Conservation (phyloP, 129 eudicot genomes). For the Flaveria brownii region DNA sequence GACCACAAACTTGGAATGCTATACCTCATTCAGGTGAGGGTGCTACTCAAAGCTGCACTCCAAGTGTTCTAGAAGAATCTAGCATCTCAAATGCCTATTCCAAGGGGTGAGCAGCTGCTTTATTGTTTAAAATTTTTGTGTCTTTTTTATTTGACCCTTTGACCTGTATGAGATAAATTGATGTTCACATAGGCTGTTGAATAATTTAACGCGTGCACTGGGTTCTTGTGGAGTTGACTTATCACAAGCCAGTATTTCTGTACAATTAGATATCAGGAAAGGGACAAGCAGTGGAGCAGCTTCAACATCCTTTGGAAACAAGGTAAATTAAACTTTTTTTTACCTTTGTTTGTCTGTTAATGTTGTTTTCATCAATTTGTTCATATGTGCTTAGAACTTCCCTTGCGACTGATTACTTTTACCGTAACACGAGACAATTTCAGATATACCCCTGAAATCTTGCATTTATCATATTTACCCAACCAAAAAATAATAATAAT, state of each 20-base stretch:
- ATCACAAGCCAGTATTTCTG: constrained; percentile 79
- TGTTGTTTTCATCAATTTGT: background rate
- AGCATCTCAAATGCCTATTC: constrained; percentile 64
- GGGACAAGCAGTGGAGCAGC: constrained; percentile 35
- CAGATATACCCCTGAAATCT: background rate
- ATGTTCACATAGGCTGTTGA: constrained; percentile 59
- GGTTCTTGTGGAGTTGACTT: constrained; percentile 84
- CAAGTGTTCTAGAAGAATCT: constrained; percentile 48
- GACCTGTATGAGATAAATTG: constrained; percentile 13
- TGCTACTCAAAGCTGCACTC: constrained; percentile 40
- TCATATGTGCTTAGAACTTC: background rate
- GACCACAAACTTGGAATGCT: constrained; percentile 36
- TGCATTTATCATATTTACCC: background rate
- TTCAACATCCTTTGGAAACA: constrained; percentile 35
- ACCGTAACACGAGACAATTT: background rate
- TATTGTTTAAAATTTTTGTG: background rate
- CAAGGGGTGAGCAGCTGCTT: constrained; percentile 58
- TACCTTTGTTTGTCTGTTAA: background rate
- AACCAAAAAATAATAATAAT: background rate
- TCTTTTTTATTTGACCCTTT: background rate
- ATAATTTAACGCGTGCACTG: constrained; percentile 53
- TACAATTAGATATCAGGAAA: constrained; percentile 73
- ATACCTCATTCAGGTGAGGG: constrained; percentile 41
- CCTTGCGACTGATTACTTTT: background rate
- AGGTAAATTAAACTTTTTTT: constrained; percentile 34